Evolutionary conservation across 2,329 filamentous ascomycete genomes (phyloP), one percentile per base, ranked within the genome.

Genomic region (Exserohilum rostratum): DNA sequence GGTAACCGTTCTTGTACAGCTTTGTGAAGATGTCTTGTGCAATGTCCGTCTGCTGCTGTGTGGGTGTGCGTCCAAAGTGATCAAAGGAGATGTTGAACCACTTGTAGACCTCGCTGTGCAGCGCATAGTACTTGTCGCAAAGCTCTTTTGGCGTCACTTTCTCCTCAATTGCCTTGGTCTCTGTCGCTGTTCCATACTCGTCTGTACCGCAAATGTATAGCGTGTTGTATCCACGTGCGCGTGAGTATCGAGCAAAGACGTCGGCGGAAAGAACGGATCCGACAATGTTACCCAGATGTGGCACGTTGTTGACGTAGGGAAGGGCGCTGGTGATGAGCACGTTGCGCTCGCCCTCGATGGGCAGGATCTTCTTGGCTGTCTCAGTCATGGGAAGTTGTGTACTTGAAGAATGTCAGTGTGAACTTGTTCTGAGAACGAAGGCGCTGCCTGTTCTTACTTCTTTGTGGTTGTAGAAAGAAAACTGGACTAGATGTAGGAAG

Each of bases 61-160:
- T 98, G 3, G 93, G 91, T 5, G 95, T 98, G 55, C 93, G 89
- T 59, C 93, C 95, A 73, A 98, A 99, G 76, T 93, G 88, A 78
- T 98, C 93, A 73, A 98, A 98, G 54, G 85, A 87, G 70, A 98
- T 93, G 71, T 92, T 87, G 79, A 99, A 99, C 91, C 93, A 97
- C 75, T 96, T 85, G 77, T 98, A 98, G 63, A 97, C 89, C 44
- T 90, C 90, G 68, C 91, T 87, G 78, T 97, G 93, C 55, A 96
- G 87, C 68, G 86, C 87, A 79, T 96, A 90, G 81, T 96, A 97
- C 80, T 97, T 96, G 77, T 90, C 86, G 80, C 93, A 97, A 11
- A 98, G 86, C 71, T 93, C 85, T 68, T 90, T 83, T 18, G 93
- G 92, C 11, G 88, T 91, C 60, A 92, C 82, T 12, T 89, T 88